Evolutionary conservation across 768 basidiomycete genomes (phyloP), one percentile per base, ranked within the genome.

Genomic region (Mycena maculata): DNA sequence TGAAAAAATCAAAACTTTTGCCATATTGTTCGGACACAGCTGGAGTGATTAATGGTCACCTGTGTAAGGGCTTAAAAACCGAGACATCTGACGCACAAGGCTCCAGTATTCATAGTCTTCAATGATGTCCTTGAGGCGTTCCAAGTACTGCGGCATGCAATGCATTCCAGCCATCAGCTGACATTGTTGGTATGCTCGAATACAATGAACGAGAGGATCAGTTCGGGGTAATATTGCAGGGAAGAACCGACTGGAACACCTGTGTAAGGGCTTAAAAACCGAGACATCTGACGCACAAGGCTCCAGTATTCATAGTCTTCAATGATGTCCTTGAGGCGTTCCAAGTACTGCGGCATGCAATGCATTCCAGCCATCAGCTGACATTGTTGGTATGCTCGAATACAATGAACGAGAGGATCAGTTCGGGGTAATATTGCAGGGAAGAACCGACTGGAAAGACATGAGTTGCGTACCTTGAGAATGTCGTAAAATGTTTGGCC

Each of bases 1-100:
- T 79, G 20, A 71, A 60, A 60, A 77, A 78, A n/a, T n/a, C n/a
- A n/a, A n/a, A n/a, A n/a, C n/a, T n/a, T n/a, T 79, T 79, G 3
- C 63, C 68, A 49, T 78, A 71, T 41, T 67, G 63, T n/a, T 42
- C 11, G 6, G 55, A 42, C 27, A 54, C 53, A 5, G 16, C 39
- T 41, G 8, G 16, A 41, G 4, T 11, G 4, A 41, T 9, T 41
- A 15, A 9, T 5, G 20, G n/a, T n/a, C n/a, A n/a, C n/a, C n/a
- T 10, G 8, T 11, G 4, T 41, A 4, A 18, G 39, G 4, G 16
- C 4, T 5, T 11, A 41, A 9, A 41, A 41, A 15, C 5, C 4
- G 16, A 4, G 16, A 18, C 4, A 41, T 41, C 7, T 15, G 16
- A 4, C 39, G 8, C 31, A 63, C 54, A 13, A 11, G 15, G 18